These are phyloP conservation scores for Ceratocystis variospora DNA, from an alignment of 2,329 filamentous ascomycete species.

Conservation along the genomic window DNA sequence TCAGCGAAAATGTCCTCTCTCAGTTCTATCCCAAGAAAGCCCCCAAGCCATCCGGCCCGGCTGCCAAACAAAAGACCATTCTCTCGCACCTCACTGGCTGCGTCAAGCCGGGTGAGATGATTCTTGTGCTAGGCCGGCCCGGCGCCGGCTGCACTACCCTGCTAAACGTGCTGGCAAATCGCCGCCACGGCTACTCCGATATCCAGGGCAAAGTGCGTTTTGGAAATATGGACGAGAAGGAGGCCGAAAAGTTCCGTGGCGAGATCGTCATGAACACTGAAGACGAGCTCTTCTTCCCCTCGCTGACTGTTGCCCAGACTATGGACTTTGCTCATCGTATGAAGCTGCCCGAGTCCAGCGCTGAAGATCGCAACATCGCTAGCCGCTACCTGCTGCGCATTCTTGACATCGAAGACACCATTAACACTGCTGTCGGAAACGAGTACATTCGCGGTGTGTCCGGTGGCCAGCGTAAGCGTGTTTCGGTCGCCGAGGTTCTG, in stretches of 20 bases:
- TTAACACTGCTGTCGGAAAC: slow-evolving; percentile 60
- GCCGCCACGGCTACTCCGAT: slow-evolving; percentile 42
- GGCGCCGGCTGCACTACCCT: slow-evolving; percentile 59
- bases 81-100: slow-evolving; percentile 52
- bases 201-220: slow-evolving; percentile 47
- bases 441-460: slow-evolving; percentile 62
- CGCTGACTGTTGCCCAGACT: slow-evolving; percentile 57
- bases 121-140: slow-evolving; percentile 54
- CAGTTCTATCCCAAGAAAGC: slow-evolving; percentile 45
- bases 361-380: slow-evolving; percentile 34
- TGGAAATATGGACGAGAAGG: slow-evolving; percentile 37
- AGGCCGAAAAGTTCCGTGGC: slow-evolving; percentile 36
- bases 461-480: slow-evolving; percentile 58
- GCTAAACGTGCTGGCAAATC: slow-evolving; percentile 55
- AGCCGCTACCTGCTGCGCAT: slow-evolving; percentile 44
- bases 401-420: slow-evolving; percentile 56
- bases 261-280: slow-evolving; percentile 59
- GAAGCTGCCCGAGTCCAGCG: slow-evolving; percentile 37
- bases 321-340: slow-evolving; percentile 53
- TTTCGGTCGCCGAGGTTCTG: slow-evolving; percentile 47
- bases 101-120: slow-evolving; percentile 59
- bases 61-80: slow-evolving; percentile 34
- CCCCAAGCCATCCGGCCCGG: slow-evolving; percentile 33
- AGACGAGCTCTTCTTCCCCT: slow-evolving; percentile 51
- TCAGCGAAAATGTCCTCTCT: slow-evolving; percentile 51